Conservation (phyloP, 345 rosid species). For the Eucalyptus polybractea region DNA sequence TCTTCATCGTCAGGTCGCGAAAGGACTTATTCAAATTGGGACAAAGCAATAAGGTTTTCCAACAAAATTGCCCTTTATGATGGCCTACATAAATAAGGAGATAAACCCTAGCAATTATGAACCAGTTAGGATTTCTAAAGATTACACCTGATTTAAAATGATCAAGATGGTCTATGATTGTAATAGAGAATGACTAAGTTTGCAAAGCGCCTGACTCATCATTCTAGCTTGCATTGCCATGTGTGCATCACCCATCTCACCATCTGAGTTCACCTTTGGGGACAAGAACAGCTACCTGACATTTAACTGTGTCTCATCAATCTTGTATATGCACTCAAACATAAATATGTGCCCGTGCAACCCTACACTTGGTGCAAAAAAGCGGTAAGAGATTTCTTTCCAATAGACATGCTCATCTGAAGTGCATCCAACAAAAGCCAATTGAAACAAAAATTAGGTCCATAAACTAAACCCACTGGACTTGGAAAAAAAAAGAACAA, state of each 20-base stretch:
- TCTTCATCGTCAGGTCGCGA: neutral
- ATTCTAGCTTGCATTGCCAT: slow-evolving; percentile 97
- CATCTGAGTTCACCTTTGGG: slow-evolving; percentile 94
- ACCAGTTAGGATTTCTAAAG: neutral
- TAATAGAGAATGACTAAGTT: slow-evolving; percentile 80
- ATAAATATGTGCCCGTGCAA: neutral
- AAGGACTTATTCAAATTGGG: neutral
- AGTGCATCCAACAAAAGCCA: neutral
- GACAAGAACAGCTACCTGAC: slow-evolving; percentile 93
- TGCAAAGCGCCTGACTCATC: slow-evolving; percentile 99
- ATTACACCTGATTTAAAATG: slow-evolving; percentile 66
- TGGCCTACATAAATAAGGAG: neutral
- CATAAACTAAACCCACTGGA: neutral
- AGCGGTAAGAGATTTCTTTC: neutral
- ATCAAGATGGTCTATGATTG: slow-evolving; percentile 65
- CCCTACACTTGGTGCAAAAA: neutral
- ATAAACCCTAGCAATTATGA: neutral
- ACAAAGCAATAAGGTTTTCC: neutral
- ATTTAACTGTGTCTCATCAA: neutral
- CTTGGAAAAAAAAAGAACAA: neutral
- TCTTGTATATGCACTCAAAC: neutral
- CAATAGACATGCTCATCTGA: neutral
- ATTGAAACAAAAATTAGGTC: neutral
- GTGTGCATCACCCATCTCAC: slow-evolving; percentile 99
- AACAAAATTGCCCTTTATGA: neutral